Evolutionary conservation across 2,329 filamentous ascomycete genomes (phyloP), one percentile per base, ranked within the genome.

Genomic region (Cryphonectria naterciae): DNA sequence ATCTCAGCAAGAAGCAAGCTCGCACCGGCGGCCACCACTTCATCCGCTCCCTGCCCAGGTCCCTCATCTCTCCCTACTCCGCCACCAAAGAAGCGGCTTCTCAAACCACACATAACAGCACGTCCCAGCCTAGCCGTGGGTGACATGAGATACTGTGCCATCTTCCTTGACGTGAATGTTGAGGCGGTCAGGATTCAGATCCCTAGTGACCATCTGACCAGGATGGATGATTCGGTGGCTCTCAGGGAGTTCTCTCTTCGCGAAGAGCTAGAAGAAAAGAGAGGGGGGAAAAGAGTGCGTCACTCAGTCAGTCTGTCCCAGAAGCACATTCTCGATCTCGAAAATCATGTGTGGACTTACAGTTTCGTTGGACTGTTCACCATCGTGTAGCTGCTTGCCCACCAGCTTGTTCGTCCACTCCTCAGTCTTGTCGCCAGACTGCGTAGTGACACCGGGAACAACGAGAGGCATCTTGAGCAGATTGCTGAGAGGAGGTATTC

Each of bases 401-500:
- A 88, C 85, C 5, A 91, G 82, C 83, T 90, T 89, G 80, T 85
- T 85, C 74, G 81, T 82, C 89, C 89, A 91, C 76, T 88, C 83
- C 71, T 88, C 82, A 49, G 84, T 87, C 80, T 84, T 83, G 75
- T 79, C 80, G 73, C 78, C 78, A 56, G 83, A 79, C 73, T 80
- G 81, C 66, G 75, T 83, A 73, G 83, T 89, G 75, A 90, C 81
- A 77, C 86, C 87, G 69, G 88, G 88, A 25, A 89, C 85, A 75
- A 91, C 84, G 80, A 91, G 88, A 87, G 89, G 89, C 89, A 91
- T 87, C 7, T 78, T 90, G 81, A n/a, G 67, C 63, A 41, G 54
- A 49, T 64, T 4, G 46, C 25, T 43, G 37, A 56, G 4, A 19
- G 35, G 19, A 7, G 37, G 37, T 39, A 39, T 11, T 39, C 6